Base-by-base conservation (phyloP, 1,284 basidiomycete genomes). In the Albatrellus sp. region DNA sequence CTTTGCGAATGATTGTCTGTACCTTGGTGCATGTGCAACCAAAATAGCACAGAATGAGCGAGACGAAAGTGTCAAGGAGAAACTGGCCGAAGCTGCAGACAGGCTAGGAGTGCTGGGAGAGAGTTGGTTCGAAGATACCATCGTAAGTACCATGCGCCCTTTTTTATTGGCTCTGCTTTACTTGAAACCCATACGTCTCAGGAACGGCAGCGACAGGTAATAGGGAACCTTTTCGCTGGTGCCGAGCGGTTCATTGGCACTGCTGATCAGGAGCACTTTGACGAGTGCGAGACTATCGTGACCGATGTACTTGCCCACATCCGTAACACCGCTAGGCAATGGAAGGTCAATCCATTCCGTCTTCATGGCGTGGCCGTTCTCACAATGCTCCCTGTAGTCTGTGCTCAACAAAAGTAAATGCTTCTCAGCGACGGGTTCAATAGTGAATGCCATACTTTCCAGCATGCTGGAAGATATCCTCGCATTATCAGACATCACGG, bases 401-500 rank as follows among this genome's bases (percentile, higher is more conserved):
- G 61, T 82, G 20, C 60, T 90, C 32, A 65, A 75, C 13, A 77
- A 74, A 53, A 75, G 67, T 54, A 78, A 76, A 52, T 85, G 82
- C 54, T 78, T 82, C 50, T 64, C 66, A 28, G 75, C 81, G 1
- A 58, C 94, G 13, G 94, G 94, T 6, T 64, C 70, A 13, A 61
- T 96, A 10, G 76, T 87, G 11, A 83, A 97, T 48, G 69, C 75
- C 10, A 77, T 81, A 2, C 68, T 94, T 29, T 68, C 68, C 3
- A 69, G 77, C 2, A 73, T 96, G 4, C 67, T 93, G 9, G 70
- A 72, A 39, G 84, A 88, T 52, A 73, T 98, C 11, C 66, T 93
- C 38, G 77, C 76, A 0, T 66, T 98, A 41, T 72, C 76, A 2
- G 94, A 98, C 61, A 98, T 98, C 53, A 84, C 91, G 0, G 93